phyloP scores from a whole-genome alignment of 192 early-diverging fungal species.

The Entrophospora sp. region DNA sequence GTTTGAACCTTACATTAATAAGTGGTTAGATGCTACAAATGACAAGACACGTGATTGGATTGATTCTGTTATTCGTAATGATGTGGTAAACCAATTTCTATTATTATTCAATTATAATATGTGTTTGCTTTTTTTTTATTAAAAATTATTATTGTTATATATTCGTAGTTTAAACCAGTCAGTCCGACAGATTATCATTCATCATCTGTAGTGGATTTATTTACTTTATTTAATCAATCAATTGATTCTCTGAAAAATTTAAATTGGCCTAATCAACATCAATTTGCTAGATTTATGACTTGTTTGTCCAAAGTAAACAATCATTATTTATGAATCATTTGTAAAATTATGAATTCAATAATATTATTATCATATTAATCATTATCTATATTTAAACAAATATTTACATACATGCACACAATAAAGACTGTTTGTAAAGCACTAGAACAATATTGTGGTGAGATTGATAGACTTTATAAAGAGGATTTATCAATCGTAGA shows the following conservation, averaged over 20 bases:
- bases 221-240: constrained; percentile 67
- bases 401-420: too few species aligned
- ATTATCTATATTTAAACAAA: too few species aligned
- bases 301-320: constrained; percentile 63
- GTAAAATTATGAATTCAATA: too few species aligned
- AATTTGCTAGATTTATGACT: constrained; percentile 54
- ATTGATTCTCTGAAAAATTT: constrained; percentile 61
- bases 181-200: constrained; percentile 51
- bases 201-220: constrained; percentile 70
- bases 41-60: constrained; percentile 65
- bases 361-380: too few species aligned
- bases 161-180: constrained; percentile 50
- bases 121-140: too few species aligned
- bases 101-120: background rate
- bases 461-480: constrained; percentile 39
- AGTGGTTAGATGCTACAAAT: constrained; percentile 57
- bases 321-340: too few species aligned
- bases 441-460: constrained; percentile 50
- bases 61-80: constrained; percentile 51
- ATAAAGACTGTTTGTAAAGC: constrained; percentile 53
- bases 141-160: too few species aligned
- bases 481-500: constrained; percentile 33
- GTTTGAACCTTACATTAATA: constrained; percentile 61
- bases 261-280: constrained; percentile 51
- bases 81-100: constrained; percentile 28